Evolutionary conservation across 352 stramenopile genomes (phyloP).

Genomic region (Phytophthora idaei): DNA sequence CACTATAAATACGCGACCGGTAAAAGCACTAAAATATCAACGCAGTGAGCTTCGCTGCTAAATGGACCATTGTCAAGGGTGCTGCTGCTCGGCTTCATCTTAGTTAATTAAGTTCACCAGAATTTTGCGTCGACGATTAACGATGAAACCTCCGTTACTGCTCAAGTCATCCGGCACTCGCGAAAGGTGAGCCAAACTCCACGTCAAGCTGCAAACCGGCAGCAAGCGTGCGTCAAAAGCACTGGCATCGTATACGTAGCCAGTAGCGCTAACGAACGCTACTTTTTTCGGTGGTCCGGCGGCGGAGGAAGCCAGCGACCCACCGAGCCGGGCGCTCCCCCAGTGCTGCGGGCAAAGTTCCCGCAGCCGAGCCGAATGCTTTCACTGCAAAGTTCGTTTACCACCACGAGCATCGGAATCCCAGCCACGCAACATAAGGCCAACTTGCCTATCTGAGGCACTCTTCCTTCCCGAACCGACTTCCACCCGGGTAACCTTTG

Average conservation of each 20-base stretch:
- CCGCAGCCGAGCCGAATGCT: background rate
- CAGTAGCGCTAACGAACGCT: slow-evolving; percentile 1
- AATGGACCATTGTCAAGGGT: too few relatives aligned
- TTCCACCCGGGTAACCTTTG: slow-evolving; percentile 18
- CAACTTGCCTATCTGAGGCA: background rate
- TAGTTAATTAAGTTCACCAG: background rate
- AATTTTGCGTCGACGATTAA: slow-evolving; percentile 5
- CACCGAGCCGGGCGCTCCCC: slow-evolving; percentile 9
- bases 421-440: background rate
- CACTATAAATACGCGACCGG: too few relatives aligned
- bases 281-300: background rate
- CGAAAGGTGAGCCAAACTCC: background rate
- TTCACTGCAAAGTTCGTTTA: slow-evolving; percentile 7
- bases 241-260: background rate
- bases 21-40: too few relatives aligned
- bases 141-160: background rate
- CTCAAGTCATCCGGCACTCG: background rate
- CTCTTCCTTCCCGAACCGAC: slow-evolving; percentile 4
- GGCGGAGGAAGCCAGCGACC: slow-evolving; percentile 13
- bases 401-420: slow-evolving; percentile 9
- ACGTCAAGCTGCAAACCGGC: background rate
- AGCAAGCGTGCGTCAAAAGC: slow-evolving; percentile 13
- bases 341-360: slow-evolving; percentile 9
- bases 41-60: too few relatives aligned
- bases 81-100: background rate